phyloP scores from a whole-genome alignment of 805 yeast species.

The Lipomyces yamadae region DNA sequence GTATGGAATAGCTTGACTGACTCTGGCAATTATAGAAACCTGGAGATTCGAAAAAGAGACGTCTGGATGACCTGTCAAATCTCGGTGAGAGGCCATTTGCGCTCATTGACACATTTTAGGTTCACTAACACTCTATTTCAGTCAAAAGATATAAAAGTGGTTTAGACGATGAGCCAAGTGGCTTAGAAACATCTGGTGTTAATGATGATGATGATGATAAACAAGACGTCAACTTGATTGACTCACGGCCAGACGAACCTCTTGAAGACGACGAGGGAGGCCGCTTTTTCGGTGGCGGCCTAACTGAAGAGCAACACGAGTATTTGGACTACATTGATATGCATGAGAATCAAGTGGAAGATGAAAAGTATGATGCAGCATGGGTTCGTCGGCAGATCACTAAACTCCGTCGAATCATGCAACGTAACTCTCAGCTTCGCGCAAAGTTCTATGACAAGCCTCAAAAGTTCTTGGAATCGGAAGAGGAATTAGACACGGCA shows the following conservation, averaged over 20 bases:
- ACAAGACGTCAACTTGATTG: conserved; percentile 1
- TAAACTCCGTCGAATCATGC: conserved; percentile 27
- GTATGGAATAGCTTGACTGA: neutral
- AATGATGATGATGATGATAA: neutral
- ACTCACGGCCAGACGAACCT: conserved; percentile 3
- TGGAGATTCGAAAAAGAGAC: conserved; percentile 14
- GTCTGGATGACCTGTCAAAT: conserved; percentile 22
- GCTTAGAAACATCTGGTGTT: conserved; percentile 1
- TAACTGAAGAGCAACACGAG: conserved; percentile 34
- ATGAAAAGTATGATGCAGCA: conserved; percentile 23
- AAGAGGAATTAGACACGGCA: conserved; percentile 34
- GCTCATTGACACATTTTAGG: neutral
- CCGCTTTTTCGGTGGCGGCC: conserved; percentile 38
- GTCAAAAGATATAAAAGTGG: conserved; percentile 18
- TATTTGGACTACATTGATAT: conserved; percentile 36
- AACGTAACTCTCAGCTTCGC: conserved; percentile 36
- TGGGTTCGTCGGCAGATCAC: conserved; percentile 31
- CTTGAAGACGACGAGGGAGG: conserved; percentile 39
- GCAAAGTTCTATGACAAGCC: conserved; percentile 34
- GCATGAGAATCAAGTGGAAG: conserved; percentile 16
- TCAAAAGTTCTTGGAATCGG: conserved; percentile 38
- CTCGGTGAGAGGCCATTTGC: conserved; percentile 7
- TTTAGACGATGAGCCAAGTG: conserved; percentile 16
- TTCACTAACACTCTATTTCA: neutral
- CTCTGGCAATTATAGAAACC: neutral